A percentile compares a stretch with the other conserved stretches of the same genome.
These are phyloP conservation scores for Cenchrus purpureus DNA, from an alignment of 176 grass and related monocot genomes.

Conservation along the genomic window DNA sequence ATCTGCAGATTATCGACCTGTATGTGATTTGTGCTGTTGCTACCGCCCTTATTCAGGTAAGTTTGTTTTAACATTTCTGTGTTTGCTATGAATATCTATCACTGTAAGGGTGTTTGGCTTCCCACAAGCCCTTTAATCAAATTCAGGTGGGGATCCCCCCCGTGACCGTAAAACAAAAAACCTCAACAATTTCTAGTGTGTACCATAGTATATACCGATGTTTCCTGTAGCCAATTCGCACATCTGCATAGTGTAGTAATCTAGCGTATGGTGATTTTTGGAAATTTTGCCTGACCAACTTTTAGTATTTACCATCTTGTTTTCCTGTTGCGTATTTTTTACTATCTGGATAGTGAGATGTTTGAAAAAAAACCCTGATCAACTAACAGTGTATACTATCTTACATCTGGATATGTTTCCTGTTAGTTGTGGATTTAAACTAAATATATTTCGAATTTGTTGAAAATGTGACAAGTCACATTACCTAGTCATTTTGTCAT, in stretches of 20 bases:
- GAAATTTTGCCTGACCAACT: not conserved
- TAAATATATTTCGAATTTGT: too few species aligned
- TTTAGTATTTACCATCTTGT: too few species aligned
- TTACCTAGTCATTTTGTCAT: too few species aligned
- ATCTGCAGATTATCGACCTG: constrained; percentile 81
- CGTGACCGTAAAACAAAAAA: too few species aligned
- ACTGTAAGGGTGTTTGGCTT: too few species aligned
- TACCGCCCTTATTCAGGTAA: constrained; percentile 74
- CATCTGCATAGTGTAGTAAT: not conserved
- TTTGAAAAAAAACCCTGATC: not conserved
- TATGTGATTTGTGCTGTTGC: constrained; percentile 70
- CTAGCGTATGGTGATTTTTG: not conserved
- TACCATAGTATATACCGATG: not conserved
- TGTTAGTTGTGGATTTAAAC: too few species aligned
- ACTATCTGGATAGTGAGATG: not conserved
- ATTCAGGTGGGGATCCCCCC: too few species aligned
- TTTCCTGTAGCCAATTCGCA: not conserved
- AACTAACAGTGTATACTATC: not conserved
- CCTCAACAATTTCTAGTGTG: not conserved
- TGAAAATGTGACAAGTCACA: too few species aligned
- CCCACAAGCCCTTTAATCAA: too few species aligned
- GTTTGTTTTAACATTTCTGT: not conserved
- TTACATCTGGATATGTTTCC: too few species aligned
- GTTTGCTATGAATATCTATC: not conserved
- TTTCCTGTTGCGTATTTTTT: not conserved